phyloP scores from a whole-genome alignment of 805 yeast species.

The Zygosaccharomyces gambellarensis region DNA sequence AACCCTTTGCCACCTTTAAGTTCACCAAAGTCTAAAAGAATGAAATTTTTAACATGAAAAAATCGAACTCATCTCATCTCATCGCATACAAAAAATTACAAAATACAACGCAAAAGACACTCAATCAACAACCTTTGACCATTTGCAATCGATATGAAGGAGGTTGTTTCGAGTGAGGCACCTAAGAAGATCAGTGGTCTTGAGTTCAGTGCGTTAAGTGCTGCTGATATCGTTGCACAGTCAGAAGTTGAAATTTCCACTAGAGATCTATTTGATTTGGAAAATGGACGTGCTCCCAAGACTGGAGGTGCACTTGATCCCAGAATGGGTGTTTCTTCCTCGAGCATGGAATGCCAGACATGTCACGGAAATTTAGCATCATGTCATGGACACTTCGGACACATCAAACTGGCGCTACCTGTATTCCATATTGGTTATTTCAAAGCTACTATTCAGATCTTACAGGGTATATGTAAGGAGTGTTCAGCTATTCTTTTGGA shows the following conservation, averaged over 20 bases:
- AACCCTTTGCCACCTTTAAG: constrained; percentile 10
- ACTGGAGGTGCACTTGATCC: constrained; percentile 85
- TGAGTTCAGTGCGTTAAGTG: constrained; percentile 88
- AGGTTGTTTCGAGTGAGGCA: constrained; percentile 58
- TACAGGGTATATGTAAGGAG: constrained; percentile 86
- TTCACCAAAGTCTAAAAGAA: background rate
- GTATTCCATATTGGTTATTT: constrained; percentile 97
- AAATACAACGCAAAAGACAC: background rate
- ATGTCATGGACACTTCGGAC: constrained; percentile 99
- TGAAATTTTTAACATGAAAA: constrained; percentile 4
- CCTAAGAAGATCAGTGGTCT: constrained; percentile 89
- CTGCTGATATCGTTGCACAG: constrained; percentile 86
- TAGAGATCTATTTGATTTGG: constrained; percentile 86
- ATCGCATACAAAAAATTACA: constrained; percentile 7
- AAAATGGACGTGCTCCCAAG: constrained; percentile 80
- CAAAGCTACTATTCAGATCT: constrained; percentile 79
- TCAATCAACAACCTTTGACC: background rate
- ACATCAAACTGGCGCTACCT: constrained; percentile 85
- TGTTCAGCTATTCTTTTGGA: constrained; percentile 77
- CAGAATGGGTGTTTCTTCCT: constrained; percentile 90
- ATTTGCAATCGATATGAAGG: constrained; percentile 30
- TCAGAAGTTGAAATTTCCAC: constrained; percentile 92
- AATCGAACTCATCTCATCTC: constrained; percentile 13
- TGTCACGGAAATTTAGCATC: constrained; percentile 89
- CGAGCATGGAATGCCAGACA: constrained; percentile 78